Evolutionary conservation across 495 filamentous ascomycete species (phyloP), one percentile per base, ranked within the genome.

Genomic region (Glarea lozoyensis): DNA sequence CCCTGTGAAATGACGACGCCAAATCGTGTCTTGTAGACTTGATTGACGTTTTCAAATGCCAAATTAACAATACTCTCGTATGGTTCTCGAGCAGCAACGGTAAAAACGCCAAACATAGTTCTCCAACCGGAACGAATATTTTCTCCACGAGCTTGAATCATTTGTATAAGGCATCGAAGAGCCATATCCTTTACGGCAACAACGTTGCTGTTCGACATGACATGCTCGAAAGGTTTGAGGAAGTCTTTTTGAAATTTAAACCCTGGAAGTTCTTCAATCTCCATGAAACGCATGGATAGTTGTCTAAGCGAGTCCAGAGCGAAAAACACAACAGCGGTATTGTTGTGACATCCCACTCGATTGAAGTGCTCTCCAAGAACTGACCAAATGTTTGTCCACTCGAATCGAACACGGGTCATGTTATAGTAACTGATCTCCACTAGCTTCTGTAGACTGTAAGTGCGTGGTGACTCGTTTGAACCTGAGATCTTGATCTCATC

Each of bases 241-340:
- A 99, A 97, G 54, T 99, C 92, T 59, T 99, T 99, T 54, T 99
- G 92, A 59, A 99, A 99, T 59, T 97, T 96, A 78, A 99, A 99
- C 50, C 94, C 93, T 0, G 92, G 85, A 48, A 99, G 63, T 59
- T 99, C 92, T 50, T 94, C 93, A 46, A 96, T 86, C 63, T 99
- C 93, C 81, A 99, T 85, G 63, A 97, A 99, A 2, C 86, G 81
- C 89, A 97, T 97, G 0, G 89, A 94, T 29, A 99, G 68, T 60
- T 99, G 92, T 24, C 92, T 79, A 29, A 99, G 65, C 0, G 89
- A 95, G 59, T 99, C 89, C 21, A 99, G 69, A 1, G 92, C 93
- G 57, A 97, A 97, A 67, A 93, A 96, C 2, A 99, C 92, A 22
- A 97, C 92, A 6, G 79, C 79, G 0, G 90, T 94, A 61, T 97